phyloP scores from a whole-genome alignment of 139 green algal genomes.

The Micromonas pusilla region DNA sequence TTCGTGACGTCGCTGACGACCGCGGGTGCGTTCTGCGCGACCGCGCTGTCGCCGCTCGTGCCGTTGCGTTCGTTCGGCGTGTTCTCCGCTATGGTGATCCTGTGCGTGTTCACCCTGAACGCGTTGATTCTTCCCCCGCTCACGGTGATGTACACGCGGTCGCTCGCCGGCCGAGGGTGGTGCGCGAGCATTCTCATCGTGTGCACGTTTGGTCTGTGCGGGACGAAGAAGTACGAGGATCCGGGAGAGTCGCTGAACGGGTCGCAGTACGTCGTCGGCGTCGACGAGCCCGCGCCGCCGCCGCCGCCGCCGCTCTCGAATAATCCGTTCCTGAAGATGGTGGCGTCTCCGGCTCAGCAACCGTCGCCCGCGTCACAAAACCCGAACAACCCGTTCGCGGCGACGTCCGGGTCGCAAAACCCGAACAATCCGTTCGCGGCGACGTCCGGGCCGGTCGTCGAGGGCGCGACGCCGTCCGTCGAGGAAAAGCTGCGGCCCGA shows the following conservation, averaged over 20 bases:
- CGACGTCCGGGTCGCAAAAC: too few relatives aligned
- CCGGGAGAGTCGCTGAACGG: too few relatives aligned
- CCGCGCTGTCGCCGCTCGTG: slow-evolving; percentile 33
- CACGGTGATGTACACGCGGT: slow-evolving; percentile 26
- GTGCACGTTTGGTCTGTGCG: too few relatives aligned
- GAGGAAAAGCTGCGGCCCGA: slow-evolving; percentile 12
- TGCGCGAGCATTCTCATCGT: not conserved
- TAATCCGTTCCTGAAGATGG: too few relatives aligned
- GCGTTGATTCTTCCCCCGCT: slow-evolving; percentile 35
- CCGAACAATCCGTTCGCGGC: too few relatives aligned
- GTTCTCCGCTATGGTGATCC: slow-evolving; percentile 38
- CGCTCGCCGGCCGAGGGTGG: slow-evolving; percentile 10
- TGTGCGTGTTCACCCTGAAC: slow-evolving; percentile 38
- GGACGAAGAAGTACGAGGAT: not conserved
- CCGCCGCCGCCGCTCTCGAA: too few relatives aligned
- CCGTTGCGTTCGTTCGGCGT: slow-evolving; percentile 42
- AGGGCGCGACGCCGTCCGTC: not conserved
- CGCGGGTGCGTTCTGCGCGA: slow-evolving; percentile 37
- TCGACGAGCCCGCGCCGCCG: too few relatives aligned
- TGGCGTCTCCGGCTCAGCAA: too few relatives aligned
- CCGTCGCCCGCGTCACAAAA: too few relatives aligned
- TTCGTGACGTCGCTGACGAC: slow-evolving; percentile 45
- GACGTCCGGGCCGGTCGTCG: too few relatives aligned
- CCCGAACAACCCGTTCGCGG: too few relatives aligned
- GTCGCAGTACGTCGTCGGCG: too few relatives aligned